These are phyloP conservation scores for Diaporthe humulicola DNA, from an alignment of 2,329 filamentous ascomycete species.

Conservation along the genomic window DNA sequence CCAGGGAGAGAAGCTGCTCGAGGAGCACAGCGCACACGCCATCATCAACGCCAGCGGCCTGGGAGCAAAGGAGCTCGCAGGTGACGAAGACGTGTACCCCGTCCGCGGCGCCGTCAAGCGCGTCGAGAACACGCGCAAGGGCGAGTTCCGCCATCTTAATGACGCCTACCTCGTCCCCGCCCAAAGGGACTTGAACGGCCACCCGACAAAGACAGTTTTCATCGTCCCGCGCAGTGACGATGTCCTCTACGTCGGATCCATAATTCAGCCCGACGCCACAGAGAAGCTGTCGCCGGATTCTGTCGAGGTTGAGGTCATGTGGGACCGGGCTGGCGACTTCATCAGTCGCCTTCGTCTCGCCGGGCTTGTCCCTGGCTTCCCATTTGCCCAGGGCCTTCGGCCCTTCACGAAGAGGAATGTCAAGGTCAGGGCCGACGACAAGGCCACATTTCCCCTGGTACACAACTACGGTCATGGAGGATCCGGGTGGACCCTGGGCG, in stretches of 20 bases:
- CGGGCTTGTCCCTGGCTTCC: not conserved
- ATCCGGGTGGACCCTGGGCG: not conserved
- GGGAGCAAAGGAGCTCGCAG: not conserved
- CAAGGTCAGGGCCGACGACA: not conserved
- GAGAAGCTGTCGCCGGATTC: not conserved
- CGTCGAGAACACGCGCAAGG: not conserved
- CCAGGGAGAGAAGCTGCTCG: not conserved
- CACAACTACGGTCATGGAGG: slow-evolving; percentile 9
- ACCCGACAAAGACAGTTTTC: not conserved
- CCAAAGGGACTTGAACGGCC: not conserved
- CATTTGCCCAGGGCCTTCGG: not conserved
- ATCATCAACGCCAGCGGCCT: not conserved
- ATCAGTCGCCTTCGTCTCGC: not conserved
- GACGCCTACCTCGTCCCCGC: not conserved
- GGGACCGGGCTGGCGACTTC: not conserved
- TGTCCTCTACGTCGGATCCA: not conserved
- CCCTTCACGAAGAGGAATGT: not conserved
- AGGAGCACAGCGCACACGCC: not conserved
- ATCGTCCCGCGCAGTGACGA: not conserved
- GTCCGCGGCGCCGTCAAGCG: not conserved
- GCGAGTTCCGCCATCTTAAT: not conserved
- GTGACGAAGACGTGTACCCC: not conserved
- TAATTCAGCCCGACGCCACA: not conserved
- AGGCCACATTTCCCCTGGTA: not conserved
- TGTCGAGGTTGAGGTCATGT: not conserved